Base-by-base conservation (phyloP, 108 stramenopile species). In the Fragilaria crotonensis region DNA sequence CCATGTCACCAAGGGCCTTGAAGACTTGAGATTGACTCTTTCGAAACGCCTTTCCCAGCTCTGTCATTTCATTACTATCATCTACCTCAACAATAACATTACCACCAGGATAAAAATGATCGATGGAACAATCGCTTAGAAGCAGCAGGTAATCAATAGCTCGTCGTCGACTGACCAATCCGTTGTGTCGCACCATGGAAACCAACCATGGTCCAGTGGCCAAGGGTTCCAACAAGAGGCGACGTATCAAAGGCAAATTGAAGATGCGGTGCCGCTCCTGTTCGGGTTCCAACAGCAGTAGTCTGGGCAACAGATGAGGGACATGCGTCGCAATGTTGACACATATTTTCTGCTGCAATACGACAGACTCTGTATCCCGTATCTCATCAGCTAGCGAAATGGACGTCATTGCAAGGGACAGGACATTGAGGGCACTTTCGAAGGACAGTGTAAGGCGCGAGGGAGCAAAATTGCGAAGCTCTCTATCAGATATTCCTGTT, bases 121-220 rank as follows among this genome's bases (percentile, higher is more conserved):
- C 36, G n/a, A n/a, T n/a, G n/a, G n/a, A n/a, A n/a, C n/a, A n/a
- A n/a, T n/a, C n/a, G n/a, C n/a, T n/a, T 19, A 62, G 20, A 2
- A 45, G 5, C n/a, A 41, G 28, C 1, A 69, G 52, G 36, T 36
- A 69, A 33, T 69, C 60, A 14, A 62, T 26, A 5, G 60, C 68
- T 2, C 27, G 46, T 33, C 47, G 29, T 41, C 36, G 36, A n/a
- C 51, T 27, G 1, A 59, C 50, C 1, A 27, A 25, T 14, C 68
- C 68, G 23, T 54, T 52, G 5, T 57, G 36, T 4, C 52, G 48
- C 0, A 66, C 25, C 71, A 72, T 72, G 45, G 26, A 19, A 11
- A 49, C 54, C 60, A 72, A 48, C 71, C 71, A 72, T 30, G 51
- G 51, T 7, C 65, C 65, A 27, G 66, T 36, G 20, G 30, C 25